Conservation (phyloP, 257 asterid species). For the Galeopsis tetrahit region DNA sequence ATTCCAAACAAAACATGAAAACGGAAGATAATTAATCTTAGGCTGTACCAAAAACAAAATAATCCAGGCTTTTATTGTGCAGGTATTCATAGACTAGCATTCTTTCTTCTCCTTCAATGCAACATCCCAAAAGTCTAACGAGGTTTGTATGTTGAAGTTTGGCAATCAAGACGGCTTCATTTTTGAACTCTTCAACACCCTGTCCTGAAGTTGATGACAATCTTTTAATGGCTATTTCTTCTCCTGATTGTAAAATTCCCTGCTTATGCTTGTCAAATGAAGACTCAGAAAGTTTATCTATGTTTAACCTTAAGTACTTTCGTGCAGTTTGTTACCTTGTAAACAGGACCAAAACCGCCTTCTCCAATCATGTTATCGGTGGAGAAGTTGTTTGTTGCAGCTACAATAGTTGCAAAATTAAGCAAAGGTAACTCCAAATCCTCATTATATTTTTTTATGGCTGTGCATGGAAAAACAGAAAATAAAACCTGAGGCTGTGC, state of each 20-base stretch:
- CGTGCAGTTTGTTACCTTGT: conserved; percentile 33
- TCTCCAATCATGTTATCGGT: conserved; percentile 38
- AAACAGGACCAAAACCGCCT: conserved; percentile 50
- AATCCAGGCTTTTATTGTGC: too few relatives aligned
- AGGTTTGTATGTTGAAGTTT: conserved; percentile 55
- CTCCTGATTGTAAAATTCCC: conserved; percentile 42
- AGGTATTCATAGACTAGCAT: too few relatives aligned
- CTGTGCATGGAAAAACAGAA: not conserved
- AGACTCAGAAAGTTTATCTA: not conserved
- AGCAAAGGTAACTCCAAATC: conserved; percentile 43
- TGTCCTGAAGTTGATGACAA: conserved; percentile 44
- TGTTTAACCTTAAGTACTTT: not conserved
- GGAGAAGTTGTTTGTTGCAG: conserved; percentile 43
- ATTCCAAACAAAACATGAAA: not conserved
- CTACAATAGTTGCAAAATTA: conserved; percentile 30
- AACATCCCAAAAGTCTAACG: conserved; percentile 26
- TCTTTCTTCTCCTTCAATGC: too few relatives aligned
- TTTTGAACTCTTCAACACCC: conserved; percentile 29
- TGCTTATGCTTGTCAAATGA: conserved; percentile 31
- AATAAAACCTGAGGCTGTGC: not conserved
- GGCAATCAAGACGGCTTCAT: conserved; percentile 41
- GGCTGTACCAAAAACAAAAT: conserved; percentile 32
- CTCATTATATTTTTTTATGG: conserved; percentile 23
- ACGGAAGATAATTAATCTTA: too few relatives aligned
- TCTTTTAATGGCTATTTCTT: conserved; percentile 52